A percentile compares a stretch with the other conserved stretches of the same genome.
These are phyloP conservation scores for Ceratocystis lukuohia DNA, from an alignment of 2,329 filamentous ascomycete genomes.

Conservation along the genomic window DNA sequence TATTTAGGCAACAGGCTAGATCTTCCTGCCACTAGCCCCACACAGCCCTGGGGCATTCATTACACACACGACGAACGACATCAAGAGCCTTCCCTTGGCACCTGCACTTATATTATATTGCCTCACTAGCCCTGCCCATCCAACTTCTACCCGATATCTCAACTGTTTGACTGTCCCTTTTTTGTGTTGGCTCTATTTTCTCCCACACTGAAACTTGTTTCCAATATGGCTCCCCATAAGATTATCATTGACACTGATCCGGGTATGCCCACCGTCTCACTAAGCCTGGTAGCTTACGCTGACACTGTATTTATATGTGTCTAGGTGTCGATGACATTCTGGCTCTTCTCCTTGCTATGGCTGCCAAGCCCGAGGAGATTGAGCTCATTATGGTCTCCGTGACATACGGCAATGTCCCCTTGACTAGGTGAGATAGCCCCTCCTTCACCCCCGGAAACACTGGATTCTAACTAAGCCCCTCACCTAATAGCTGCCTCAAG, in stretches of 20 bases:
- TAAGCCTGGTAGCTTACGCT: neutral
- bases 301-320: neutral
- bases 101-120: constrained; percentile 1
- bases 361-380: constrained; percentile 67
- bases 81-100: neutral
- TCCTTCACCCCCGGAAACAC: neutral
- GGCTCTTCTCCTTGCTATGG: constrained; percentile 74
- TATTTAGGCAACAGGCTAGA: neutral
- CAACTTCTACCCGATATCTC: neutral
- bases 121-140: neutral
- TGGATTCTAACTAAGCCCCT: constrained; percentile 5
- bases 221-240: constrained; percentile 50
- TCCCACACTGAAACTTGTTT: neutral
- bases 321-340: constrained; percentile 80
- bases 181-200: neutral
- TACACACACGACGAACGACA: neutral
- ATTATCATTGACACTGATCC: constrained; percentile 97
- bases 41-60: neutral
- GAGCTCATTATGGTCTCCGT: constrained; percentile 76
- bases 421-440: constrained; percentile 47
- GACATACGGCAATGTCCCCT: constrained; percentile 86
- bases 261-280: constrained; percentile 34
- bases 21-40: neutral
- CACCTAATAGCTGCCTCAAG: constrained; percentile 49
- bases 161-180: neutral